These are phyloP conservation scores for Pyrenopolyporus hunteri DNA, from an alignment of 495 filamentous ascomycete species.

Conservation along the genomic window DNA sequence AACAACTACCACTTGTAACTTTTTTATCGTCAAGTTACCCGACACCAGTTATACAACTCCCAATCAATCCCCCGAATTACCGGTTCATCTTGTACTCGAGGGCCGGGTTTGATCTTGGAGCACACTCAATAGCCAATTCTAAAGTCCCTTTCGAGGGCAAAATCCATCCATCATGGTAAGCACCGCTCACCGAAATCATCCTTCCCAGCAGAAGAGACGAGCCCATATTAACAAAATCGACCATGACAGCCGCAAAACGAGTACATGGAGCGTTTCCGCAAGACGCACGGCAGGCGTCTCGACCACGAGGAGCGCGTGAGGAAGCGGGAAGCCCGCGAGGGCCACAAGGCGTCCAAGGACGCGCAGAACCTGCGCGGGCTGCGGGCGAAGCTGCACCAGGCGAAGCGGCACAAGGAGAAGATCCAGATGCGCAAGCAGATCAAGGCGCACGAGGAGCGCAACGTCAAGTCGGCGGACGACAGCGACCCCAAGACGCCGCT, in stretches of 20 bases:
- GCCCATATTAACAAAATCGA: background rate
- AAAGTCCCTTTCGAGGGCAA: conserved; percentile 44
- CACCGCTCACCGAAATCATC: too few species aligned
- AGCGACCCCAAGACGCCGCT: conserved; percentile 75
- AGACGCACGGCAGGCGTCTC: conserved; percentile 75
- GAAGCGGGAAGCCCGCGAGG: conserved; percentile 86
- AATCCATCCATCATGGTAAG: conserved; percentile 31
- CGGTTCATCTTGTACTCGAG: background rate
- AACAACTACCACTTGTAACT: conserved; percentile 25
- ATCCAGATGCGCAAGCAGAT: conserved; percentile 99
- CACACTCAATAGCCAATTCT: background rate
- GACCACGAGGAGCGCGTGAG: conserved; percentile 91
- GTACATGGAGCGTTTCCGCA: conserved; percentile 89
- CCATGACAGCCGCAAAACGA: conserved; percentile 80
- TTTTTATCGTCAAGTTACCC: conserved; percentile 24
- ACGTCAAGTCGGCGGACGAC: conserved; percentile 87
- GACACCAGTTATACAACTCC: background rate
- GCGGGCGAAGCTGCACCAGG: conserved; percentile 90
- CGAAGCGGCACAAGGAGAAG: conserved; percentile 95
- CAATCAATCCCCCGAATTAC: background rate
- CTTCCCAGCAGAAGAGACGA: background rate
- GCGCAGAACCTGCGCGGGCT: conserved; percentile 92
- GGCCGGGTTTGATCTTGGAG: background rate
- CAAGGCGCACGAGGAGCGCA: conserved; percentile 91
- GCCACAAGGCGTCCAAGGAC: conserved; percentile 81